Conservation (phyloP, 805 yeast species). For the Kuraishia piskuri region DNA sequence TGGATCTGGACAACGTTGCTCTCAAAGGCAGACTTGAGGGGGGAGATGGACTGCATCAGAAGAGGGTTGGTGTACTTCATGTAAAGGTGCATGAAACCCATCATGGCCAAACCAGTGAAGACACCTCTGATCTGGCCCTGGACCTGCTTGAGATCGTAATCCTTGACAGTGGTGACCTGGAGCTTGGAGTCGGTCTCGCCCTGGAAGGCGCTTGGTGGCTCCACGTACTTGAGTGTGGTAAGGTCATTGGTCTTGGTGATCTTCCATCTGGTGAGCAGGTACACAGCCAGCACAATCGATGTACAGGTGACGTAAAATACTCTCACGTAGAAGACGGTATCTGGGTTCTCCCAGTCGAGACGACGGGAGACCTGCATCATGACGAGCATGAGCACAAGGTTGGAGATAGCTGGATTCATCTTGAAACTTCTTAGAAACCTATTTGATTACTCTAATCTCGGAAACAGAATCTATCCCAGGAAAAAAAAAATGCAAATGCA, state of each 20-base stretch:
- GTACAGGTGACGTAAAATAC: constrained; percentile 62
- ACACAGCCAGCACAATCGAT: constrained; percentile 52
- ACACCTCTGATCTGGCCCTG: constrained; percentile 73
- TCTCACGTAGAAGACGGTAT: constrained; percentile 66
- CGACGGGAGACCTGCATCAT: constrained; percentile 93
- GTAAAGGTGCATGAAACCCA: constrained; percentile 97
- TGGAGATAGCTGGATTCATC: constrained; percentile 86
- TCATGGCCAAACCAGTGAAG: constrained; percentile 88
- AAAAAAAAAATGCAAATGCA: too few species aligned
- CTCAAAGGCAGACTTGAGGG: constrained; percentile 85
- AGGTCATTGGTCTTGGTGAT: constrained; percentile 77
- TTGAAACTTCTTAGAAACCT: constrained; percentile 1
- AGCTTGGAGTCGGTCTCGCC: constrained; percentile 69
- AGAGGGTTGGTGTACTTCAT: constrained; percentile 96
- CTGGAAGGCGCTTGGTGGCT: constrained; percentile 71
- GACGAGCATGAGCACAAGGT: constrained; percentile 83
- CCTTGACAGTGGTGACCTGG: constrained; percentile 87
- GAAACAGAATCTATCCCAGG: too few species aligned
- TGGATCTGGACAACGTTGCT: constrained; percentile 88
- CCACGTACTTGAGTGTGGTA: constrained; percentile 85
- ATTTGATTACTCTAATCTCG: too few species aligned
- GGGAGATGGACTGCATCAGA: constrained; percentile 87
- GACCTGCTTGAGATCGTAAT: constrained; percentile 87
- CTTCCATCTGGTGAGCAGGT: constrained; percentile 50
- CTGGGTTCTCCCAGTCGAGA: constrained; percentile 82